A percentile compares a stretch with the other conserved stretches of the same genome.
Evolutionary conservation across 306 rosid genomes (phyloP).

Genomic region (Cicer pinnatifidum): DNA sequence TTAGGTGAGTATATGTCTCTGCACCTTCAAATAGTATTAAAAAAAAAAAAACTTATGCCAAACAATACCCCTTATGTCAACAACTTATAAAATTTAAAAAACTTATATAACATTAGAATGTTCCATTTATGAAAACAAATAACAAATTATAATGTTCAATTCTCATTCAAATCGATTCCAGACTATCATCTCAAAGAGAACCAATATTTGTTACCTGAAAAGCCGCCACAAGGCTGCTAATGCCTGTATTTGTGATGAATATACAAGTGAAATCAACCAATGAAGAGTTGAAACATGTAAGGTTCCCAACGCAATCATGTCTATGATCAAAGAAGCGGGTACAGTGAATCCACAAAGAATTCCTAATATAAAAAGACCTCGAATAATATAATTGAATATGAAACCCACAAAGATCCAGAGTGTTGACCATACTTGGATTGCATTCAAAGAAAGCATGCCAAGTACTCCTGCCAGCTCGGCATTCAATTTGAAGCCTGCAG

Average conservation of each 20-base stretch:
- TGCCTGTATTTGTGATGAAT: conserved; percentile 88
- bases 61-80: conserved; percentile 13
- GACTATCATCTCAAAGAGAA: conserved; percentile 40
- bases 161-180: conserved; percentile 35
- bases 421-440: conserved; percentile 91
- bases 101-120: not conserved
- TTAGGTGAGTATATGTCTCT: conserved; percentile 27
- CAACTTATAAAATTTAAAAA: conserved; percentile 34
- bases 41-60: conserved; percentile 27
- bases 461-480: conserved; percentile 81
- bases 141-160: conserved; percentile 21
- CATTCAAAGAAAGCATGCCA: conserved; percentile 85
- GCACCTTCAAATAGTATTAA: conserved; percentile 21
- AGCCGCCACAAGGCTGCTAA: conserved; percentile 94
- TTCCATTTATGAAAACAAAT: conserved; percentile 22
- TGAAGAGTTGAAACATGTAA: conserved; percentile 79
- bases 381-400: conserved; percentile 58
- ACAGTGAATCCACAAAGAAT: conserved; percentile 80
- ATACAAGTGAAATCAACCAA: conserved; percentile 80
- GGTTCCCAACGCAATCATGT: conserved; percentile 70
- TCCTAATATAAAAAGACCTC: conserved; percentile 75
- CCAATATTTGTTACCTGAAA: conserved; percentile 66
- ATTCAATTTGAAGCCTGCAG: conserved; percentile 96
- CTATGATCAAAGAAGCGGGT: conserved; percentile 74
- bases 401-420: conserved; percentile 77